These are phyloP conservation scores for Coemansia sp. DNA, from an alignment of 192 early-diverging fungal genomes.

Conservation along the genomic window DNA sequence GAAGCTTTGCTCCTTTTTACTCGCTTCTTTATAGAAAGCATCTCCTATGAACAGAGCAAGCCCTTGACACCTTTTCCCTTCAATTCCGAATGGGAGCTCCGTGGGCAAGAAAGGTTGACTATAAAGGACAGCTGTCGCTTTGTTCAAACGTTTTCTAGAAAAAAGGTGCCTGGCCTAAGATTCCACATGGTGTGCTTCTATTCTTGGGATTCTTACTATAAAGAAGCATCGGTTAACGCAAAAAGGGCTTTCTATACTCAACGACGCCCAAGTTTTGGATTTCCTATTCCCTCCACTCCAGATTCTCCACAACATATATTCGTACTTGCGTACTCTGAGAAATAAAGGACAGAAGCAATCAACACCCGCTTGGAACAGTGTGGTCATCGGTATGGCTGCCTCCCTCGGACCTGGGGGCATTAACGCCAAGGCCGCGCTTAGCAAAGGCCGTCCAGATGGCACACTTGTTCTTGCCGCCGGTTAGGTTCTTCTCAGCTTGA, in stretches of 20 bases:
- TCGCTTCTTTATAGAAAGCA: too few species aligned
- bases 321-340: not conserved
- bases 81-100: not conserved
- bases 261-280: not conserved
- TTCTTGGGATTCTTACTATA: too few species aligned
- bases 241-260: not conserved
- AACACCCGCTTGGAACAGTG: constrained; percentile 28
- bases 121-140: too few species aligned
- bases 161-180: not conserved
- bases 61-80: not conserved
- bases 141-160: not conserved
- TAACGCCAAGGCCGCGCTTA: constrained; percentile 63
- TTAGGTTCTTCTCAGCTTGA: constrained; percentile 57
- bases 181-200: not conserved
- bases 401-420: constrained; percentile 2
- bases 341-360: not conserved
- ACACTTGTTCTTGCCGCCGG: constrained; percentile 57
- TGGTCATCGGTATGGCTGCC: constrained; percentile 28
- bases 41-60: not conserved
- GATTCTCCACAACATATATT: not conserved
- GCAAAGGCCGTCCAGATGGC: constrained; percentile 64
- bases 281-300: not conserved
- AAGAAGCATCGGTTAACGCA: too few species aligned
- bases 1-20: too few species aligned
- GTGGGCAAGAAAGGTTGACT: not conserved